A percentile compares a stretch with the other conserved stretches of the same genome.
Conservation (phyloP, 768 basidiomycete genomes). For the Clavaria fumosa region DNA sequence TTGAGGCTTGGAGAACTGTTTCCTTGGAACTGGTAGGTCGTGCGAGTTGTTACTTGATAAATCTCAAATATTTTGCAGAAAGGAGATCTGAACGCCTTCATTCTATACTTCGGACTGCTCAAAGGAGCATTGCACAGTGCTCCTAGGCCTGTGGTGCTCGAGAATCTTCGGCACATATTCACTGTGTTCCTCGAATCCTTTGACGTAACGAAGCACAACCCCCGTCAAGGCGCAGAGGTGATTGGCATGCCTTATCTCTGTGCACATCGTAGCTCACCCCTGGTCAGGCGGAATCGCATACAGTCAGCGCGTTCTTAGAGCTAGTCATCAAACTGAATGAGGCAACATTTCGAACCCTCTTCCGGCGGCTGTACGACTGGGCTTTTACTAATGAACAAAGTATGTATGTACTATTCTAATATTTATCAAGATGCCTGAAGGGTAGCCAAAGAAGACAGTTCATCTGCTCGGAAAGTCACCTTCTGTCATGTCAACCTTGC, state of each 20-base stretch:
- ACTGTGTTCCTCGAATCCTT: constrained; percentile 70
- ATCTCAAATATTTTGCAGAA: constrained; percentile 9
- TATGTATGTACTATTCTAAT: constrained; percentile 15
- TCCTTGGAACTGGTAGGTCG: constrained; percentile 23
- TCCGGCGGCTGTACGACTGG: constrained; percentile 91
- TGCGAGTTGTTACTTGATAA: not conserved
- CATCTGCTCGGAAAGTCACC: constrained; percentile 32
- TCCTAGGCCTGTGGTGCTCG: constrained; percentile 44
- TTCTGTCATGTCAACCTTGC: constrained; percentile 63
- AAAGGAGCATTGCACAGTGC: constrained; percentile 50
- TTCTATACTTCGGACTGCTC: constrained; percentile 55
- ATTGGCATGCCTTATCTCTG: constrained; percentile 4
- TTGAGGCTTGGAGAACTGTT: constrained; percentile 36
- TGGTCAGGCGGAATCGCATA: constrained; percentile 32
- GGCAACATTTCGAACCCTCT: constrained; percentile 76
- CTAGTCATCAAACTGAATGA: constrained; percentile 90
- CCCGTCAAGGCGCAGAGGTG: constrained; percentile 17
- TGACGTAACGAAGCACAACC: constrained; percentile 29
- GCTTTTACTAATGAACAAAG: constrained; percentile 50
- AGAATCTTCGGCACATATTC: constrained; percentile 53
- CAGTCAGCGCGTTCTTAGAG: constrained; percentile 69
- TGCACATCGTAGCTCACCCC: not conserved
- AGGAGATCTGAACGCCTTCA: constrained; percentile 17
- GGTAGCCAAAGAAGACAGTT: constrained; percentile 1
- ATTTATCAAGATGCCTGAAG: not conserved